Evolutionary conservation across 139 green algal species (phyloP), one percentile per base, ranked within the genome.

Genomic region (Monoraphidium neglectum): DNA sequence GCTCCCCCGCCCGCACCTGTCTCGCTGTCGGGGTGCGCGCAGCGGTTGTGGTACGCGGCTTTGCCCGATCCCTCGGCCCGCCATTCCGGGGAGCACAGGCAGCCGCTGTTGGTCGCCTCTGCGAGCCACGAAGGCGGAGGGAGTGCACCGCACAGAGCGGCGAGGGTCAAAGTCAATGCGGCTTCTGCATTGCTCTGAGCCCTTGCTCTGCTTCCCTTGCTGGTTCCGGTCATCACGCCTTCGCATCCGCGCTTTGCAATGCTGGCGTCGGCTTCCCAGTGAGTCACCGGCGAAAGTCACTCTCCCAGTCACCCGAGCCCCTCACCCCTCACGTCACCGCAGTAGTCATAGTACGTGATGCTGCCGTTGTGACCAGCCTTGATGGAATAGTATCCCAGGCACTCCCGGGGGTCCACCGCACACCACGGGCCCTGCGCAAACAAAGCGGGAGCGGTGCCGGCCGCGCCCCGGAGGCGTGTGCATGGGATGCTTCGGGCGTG

Each of bases 1-100:
- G n/a, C n/a, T n/a, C n/a, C n/a, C n/a, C n/a, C 43, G 60, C 16
- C 15, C 47, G 26, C 47, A 62, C 47, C 68, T 35, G 37, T 36
- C 3, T n/a, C 43, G 28, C 13, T 35, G n/a, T 74, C 53, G 16
- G 70, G 70, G 53, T 43, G 54, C 18, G 70, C 54, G 54, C 70
- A 76, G 53, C 70, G 30, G 54, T 76, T 43, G 28, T 26, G 32
- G 54, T 76, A 76, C 1, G 28, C 35, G 8, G 24, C 23, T 35
- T 76, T 76, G 70, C 70, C 70, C 0, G 37, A 18, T 2, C n/a
- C 46, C 5, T 24, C 28, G 26, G 49, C 38, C 24, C 54, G 51
- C 70, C 70, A 68, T 6, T 56, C 53, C 16, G 53, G 24, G 30
- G 53, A 23, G 46, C 70, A 76, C 35, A 76, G 36, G 70, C 70